phyloP scores from a whole-genome alignment of 805 yeast species.

The Isabelozyma gotoi region DNA sequence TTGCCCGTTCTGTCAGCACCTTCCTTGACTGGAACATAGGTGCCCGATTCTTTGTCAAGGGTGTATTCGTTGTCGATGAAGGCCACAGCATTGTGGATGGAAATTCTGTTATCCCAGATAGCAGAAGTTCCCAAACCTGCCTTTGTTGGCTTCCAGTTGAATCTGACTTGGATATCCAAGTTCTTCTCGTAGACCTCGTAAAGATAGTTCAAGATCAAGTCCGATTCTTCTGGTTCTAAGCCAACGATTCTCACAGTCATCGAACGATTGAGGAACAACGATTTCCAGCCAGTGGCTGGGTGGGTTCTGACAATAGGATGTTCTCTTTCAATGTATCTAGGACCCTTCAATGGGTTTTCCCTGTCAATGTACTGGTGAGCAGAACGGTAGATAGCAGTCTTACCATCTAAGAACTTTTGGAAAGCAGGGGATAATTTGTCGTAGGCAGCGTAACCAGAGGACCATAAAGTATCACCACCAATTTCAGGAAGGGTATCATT shows the following conservation, averaged over 20 bases:
- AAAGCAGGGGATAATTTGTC: slow-evolving; percentile 50
- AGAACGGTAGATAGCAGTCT: slow-evolving; percentile 41
- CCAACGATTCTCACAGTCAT: slow-evolving; percentile 32
- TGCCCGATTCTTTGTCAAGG: slow-evolving; percentile 39
- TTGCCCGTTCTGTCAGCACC: slow-evolving; percentile 24
- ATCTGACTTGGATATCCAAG: slow-evolving; percentile 50
- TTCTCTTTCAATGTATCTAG: slow-evolving; percentile 25
- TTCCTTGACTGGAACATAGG: slow-evolving; percentile 25
- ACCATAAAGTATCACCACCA: slow-evolving; percentile 58
- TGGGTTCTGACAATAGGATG: slow-evolving; percentile 32
- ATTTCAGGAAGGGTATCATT: slow-evolving; percentile 47
- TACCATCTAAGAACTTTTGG: slow-evolving; percentile 45
- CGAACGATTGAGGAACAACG: slow-evolving; percentile 26
- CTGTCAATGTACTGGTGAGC: slow-evolving; percentile 40
- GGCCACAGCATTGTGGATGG: slow-evolving; percentile 46
- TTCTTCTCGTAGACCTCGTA: slow-evolving; percentile 43
- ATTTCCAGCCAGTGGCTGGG: slow-evolving; percentile 35
- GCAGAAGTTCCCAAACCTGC: slow-evolving; percentile 45
- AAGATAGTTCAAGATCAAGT: slow-evolving; percentile 41
- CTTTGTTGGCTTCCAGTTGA: slow-evolving; percentile 41
- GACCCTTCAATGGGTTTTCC: slow-evolving; percentile 31
- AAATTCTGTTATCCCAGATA: slow-evolving; percentile 54
- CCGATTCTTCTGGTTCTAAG: slow-evolving; percentile 28
- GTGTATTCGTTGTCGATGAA: slow-evolving; percentile 23
- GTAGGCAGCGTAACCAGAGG: slow-evolving; percentile 53